Percentiles rank a stretch among this genome's conserved stretches.
Evolutionary conservation across 352 stramenopile genomes (phyloP).

Genomic region (Globisporangium sylvaticum): DNA sequence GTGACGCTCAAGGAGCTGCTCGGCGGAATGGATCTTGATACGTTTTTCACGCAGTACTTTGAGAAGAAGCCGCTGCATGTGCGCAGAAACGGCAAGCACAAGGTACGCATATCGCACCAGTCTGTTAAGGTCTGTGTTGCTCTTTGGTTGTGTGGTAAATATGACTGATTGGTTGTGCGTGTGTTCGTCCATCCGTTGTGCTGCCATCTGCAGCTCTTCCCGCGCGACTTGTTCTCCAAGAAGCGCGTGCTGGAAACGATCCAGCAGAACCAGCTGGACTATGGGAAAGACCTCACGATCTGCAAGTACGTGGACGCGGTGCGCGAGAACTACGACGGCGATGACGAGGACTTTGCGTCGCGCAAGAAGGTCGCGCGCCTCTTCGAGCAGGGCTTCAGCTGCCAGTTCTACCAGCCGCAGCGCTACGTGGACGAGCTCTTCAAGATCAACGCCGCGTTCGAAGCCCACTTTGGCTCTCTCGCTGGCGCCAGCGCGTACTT

Average conservation of each 20-base stretch:
- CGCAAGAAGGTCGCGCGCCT: conserved; percentile 56
- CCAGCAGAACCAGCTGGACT: conserved; percentile 47
- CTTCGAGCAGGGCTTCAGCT: conserved; percentile 72
- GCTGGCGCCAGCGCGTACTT: conserved; percentile 78
- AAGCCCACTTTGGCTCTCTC: conserved; percentile 70
- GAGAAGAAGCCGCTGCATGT: conserved; percentile 84
- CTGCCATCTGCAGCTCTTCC: conserved; percentile 36
- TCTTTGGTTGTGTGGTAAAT: background rate
- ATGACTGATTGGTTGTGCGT: background rate
- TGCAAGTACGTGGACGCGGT: conserved; percentile 66
- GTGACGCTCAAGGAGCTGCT: conserved; percentile 46
- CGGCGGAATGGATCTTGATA: conserved; percentile 53
- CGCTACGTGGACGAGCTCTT: conserved; percentile 76
- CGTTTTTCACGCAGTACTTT: conserved; percentile 73
- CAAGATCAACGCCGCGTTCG: conserved; percentile 73
- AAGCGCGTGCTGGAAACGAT: conserved; percentile 62
- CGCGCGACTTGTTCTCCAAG: conserved; percentile 57
- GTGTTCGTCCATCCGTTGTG: background rate
- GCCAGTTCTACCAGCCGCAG: conserved; percentile 88
- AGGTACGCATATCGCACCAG: conserved; percentile 12
- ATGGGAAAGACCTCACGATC: conserved; percentile 69
- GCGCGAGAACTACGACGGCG: conserved; percentile 67
- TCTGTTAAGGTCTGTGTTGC: background rate
- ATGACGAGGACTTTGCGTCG: conserved; percentile 41
- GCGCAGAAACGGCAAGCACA: conserved; percentile 38